These are phyloP conservation scores for Astrothelium macrocarpum DNA, from an alignment of 495 filamentous ascomycete species.

Conservation along the genomic window DNA sequence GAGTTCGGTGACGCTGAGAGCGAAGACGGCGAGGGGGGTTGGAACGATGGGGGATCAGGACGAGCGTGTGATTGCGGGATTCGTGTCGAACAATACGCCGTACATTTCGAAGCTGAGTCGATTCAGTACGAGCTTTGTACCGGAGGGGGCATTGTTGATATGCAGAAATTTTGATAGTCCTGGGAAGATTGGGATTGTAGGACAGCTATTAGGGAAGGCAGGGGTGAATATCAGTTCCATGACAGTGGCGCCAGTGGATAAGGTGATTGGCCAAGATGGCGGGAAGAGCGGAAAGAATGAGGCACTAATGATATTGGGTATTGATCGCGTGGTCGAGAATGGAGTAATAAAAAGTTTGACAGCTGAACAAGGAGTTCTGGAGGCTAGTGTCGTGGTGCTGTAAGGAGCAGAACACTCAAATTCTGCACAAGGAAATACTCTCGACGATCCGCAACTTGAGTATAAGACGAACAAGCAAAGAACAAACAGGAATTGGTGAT, in stretches of 20 bases:
- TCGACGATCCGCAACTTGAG: neutral
- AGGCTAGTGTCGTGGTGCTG: slow-evolving; percentile 47
- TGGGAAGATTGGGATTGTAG: slow-evolving; percentile 65
- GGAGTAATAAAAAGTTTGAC: slow-evolving; percentile 47
- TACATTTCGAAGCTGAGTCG: slow-evolving; percentile 57
- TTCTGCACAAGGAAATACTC: neutral
- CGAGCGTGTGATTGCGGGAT: slow-evolving; percentile 55
- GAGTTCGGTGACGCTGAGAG: slow-evolving; percentile 51
- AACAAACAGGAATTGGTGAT: neutral
- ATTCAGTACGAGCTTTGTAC: slow-evolving; percentile 54
- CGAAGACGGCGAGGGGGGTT: slow-evolving; percentile 18
- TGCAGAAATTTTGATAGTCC: slow-evolving; percentile 63
- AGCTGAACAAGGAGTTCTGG: slow-evolving; percentile 49
- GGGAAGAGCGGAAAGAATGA: slow-evolving; percentile 37
- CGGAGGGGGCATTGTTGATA: slow-evolving; percentile 54
- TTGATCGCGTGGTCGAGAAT: slow-evolving; percentile 47
- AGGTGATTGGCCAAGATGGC: slow-evolving; percentile 16
- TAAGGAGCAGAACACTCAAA: slow-evolving; percentile 6
- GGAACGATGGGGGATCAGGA: slow-evolving; percentile 9
- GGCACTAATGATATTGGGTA: slow-evolving; percentile 64
- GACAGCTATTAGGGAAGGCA: slow-evolving; percentile 49
- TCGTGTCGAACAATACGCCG: slow-evolving; percentile 46
- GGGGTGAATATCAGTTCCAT: slow-evolving; percentile 64
- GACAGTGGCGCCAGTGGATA: slow-evolving; percentile 49
- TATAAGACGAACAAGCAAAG: neutral